Percentiles rank a stretch among this genome's conserved stretches.
Evolutionary conservation across 768 basidiomycete species (phyloP).

Genomic region (Trametes villosa): DNA sequence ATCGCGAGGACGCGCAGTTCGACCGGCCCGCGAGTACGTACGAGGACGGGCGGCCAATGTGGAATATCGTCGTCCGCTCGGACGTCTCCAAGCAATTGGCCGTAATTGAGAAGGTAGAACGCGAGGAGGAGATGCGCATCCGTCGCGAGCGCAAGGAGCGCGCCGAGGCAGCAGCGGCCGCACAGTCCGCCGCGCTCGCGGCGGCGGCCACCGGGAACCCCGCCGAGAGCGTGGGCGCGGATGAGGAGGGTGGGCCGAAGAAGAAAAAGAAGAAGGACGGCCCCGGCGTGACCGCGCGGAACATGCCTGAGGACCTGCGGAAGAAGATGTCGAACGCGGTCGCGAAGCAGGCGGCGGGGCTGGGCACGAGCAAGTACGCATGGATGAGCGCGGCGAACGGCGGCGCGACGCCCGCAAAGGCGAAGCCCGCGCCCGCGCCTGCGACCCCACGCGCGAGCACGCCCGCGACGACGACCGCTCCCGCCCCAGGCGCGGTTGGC

Average conservation of each 20-base stretch:
- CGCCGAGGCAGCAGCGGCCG: conserved; percentile 70
- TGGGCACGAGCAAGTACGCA: conserved; percentile 74
- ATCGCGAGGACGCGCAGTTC: conserved; percentile 73
- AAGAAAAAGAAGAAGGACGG: conserved; percentile 84
- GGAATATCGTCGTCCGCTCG: conserved; percentile 75
- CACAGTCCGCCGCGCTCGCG: conserved; percentile 54
- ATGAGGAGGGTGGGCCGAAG: conserved; percentile 58
- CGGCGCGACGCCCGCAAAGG: conserved; percentile 43
- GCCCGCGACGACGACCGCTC: conserved; percentile 39
- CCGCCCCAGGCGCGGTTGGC: conserved; percentile 28
- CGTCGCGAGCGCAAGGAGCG: conserved; percentile 81
- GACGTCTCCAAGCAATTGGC: conserved; percentile 82
- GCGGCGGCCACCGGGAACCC: conserved; percentile 57
- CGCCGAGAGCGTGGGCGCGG: conserved; percentile 44
- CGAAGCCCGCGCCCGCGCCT: conserved; percentile 31
- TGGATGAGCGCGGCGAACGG: conserved; percentile 68
- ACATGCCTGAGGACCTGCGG: conserved; percentile 89
- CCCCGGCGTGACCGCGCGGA: conserved; percentile 81
- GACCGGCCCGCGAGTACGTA: conserved; percentile 70
- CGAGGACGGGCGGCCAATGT: conserved; percentile 75
- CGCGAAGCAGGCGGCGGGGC: conserved; percentile 86
- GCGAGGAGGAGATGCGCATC: conserved; percentile 81
- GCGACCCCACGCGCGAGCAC: conserved; percentile 32
- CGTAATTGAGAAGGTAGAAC: conserved; percentile 74
- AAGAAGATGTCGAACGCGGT: conserved; percentile 93